Percentiles rank a stretch among this genome's conserved stretches.
These are phyloP conservation scores for Xylariaceae sp. DNA, from an alignment of 2,329 filamentous ascomycete genomes.

Conservation along the genomic window DNA sequence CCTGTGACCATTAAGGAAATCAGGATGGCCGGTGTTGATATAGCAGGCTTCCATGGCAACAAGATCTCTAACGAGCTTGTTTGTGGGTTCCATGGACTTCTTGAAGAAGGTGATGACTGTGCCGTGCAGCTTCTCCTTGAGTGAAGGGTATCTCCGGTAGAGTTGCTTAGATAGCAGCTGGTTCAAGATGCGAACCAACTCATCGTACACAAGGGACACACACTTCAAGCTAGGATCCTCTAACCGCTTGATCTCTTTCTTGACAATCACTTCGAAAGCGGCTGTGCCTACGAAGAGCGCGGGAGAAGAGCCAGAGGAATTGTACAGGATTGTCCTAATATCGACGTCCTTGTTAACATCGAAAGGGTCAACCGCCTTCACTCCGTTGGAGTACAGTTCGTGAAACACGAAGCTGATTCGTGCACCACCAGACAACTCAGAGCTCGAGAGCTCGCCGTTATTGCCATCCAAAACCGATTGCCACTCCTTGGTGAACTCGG, in stretches of 20 bases:
- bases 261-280: conserved; percentile 98
- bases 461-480: conserved; percentile 95
- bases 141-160: conserved; percentile 88
- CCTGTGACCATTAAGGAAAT: conserved; percentile 95
- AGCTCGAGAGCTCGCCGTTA: conserved; percentile 93
- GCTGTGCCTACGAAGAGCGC: conserved; percentile 96
- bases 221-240: conserved; percentile 98
- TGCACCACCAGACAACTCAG: conserved; percentile 93
- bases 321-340: conserved; percentile 96
- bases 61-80: conserved; percentile 92
- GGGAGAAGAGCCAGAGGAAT: conserved; percentile 97
- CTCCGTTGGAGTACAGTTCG: conserved; percentile 94
- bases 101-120: conserved; percentile 97
- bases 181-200: conserved; percentile 91
- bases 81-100: conserved; percentile 97
- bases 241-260: conserved; percentile 95
- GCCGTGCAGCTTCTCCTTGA: conserved; percentile 96
- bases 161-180: conserved; percentile 88
- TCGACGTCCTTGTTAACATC: conserved; percentile 97
- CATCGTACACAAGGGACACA: conserved; percentile 95
- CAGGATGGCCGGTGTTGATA: conserved; percentile 97
- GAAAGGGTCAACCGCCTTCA: conserved; percentile 97
- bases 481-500: conserved; percentile 98
- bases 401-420: conserved; percentile 99
- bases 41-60: conserved; percentile 97